These are phyloP conservation scores for Vitis rotundifolia DNA, from an alignment of 164 flowering plant genomes.

Conservation along the genomic window DNA sequence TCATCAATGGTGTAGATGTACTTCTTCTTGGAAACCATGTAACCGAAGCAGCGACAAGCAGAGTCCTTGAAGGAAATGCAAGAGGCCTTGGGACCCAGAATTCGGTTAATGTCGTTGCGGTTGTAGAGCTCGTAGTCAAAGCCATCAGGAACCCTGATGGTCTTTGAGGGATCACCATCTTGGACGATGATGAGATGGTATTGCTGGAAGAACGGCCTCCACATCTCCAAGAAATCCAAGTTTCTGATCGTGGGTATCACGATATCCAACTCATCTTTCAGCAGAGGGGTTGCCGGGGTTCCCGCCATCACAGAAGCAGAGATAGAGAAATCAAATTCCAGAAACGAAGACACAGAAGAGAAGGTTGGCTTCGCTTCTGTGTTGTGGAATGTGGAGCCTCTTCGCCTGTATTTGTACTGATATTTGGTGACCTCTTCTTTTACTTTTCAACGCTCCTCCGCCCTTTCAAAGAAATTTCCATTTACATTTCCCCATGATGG, in stretches of 20 bases:
- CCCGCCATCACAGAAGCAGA: slow-evolving; percentile 12
- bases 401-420: too few relatives aligned
- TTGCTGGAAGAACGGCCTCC: slow-evolving; percentile 77
- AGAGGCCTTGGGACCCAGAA: slow-evolving; percentile 76
- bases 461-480: too few relatives aligned
- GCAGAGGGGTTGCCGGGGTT: slow-evolving; percentile 38
- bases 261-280: slow-evolving; percentile 82
- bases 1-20: slow-evolving; percentile 89
- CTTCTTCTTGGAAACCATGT: slow-evolving; percentile 88
- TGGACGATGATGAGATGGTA: slow-evolving; percentile 86
- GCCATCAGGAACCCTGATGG: slow-evolving; percentile 79
- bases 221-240: slow-evolving; percentile 85
- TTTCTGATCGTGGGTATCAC: slow-evolving; percentile 84
- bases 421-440: too few relatives aligned
- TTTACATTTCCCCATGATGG: too few relatives aligned
- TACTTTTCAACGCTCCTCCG: too few relatives aligned
- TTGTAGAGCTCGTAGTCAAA: slow-evolving; percentile 87
- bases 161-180: slow-evolving; percentile 77
- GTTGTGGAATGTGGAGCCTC: too few relatives aligned
- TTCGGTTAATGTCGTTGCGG: slow-evolving; percentile 69
- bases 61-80: slow-evolving; percentile 96
- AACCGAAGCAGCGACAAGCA: slow-evolving; percentile 87
- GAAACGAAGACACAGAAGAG: slow-evolving; percentile 2
- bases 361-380: neutral
- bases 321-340: neutral